Conservation (phyloP, 2,329 filamentous ascomycete species). For the Penicillium sp. region DNA sequence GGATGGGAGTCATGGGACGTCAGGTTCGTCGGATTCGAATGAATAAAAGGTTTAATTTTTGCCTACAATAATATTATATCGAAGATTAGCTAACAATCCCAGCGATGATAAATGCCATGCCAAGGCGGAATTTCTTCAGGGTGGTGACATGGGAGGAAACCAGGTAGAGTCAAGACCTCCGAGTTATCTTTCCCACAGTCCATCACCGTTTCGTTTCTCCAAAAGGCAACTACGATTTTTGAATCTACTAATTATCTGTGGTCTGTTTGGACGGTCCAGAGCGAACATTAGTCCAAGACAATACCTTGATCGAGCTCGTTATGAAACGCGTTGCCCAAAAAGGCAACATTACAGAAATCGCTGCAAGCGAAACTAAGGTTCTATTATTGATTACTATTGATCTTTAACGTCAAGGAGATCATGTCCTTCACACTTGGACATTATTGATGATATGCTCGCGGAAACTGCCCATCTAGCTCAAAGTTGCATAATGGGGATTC, state of each 20-base stretch:
- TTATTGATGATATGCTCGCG: background rate
- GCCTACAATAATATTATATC: too few species aligned
- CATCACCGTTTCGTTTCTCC: too few species aligned
- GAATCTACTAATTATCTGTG: background rate
- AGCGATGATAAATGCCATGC: too few species aligned
- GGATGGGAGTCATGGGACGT: background rate
- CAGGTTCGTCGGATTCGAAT: background rate
- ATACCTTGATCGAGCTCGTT: background rate
- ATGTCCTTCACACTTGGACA: background rate
- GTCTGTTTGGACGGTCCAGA: background rate
- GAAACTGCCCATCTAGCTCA: background rate
- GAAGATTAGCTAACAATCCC: too few species aligned
- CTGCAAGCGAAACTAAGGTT: background rate
- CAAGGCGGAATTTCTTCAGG: too few species aligned
- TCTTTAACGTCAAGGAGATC: background rate
- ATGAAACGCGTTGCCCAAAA: background rate
- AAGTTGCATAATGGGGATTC: background rate
- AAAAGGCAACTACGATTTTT: too few species aligned
- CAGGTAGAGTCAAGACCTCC: too few species aligned
- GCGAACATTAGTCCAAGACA: background rate
- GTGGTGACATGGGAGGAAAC: too few species aligned
- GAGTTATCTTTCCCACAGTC: too few species aligned
- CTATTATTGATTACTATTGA: background rate
- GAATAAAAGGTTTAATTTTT: background rate
- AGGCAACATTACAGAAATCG: background rate